Conservation (phyloP, 495 filamentous ascomycete species). For the Monascus purpureus region DNA sequence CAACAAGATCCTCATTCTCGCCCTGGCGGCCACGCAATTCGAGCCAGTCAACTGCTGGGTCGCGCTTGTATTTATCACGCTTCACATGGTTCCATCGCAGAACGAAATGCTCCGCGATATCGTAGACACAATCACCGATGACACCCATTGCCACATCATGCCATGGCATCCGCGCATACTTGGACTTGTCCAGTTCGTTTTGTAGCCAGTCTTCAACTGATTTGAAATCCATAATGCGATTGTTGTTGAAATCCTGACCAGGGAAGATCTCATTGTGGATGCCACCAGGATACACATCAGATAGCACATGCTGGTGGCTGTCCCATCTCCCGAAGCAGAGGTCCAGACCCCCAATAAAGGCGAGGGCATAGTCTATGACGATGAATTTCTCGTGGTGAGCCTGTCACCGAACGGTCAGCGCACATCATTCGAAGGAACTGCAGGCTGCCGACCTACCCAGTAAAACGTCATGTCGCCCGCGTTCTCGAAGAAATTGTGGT, state of each 20-base stretch:
- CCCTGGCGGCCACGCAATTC: constrained; percentile 49
- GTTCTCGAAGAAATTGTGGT: constrained; percentile 75
- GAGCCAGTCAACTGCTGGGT: constrained; percentile 56
- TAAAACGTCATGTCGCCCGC: constrained; percentile 81
- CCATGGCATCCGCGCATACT: constrained; percentile 81
- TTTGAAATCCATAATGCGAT: constrained; percentile 74
- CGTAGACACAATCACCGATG: constrained; percentile 63
- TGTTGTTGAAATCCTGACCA: constrained; percentile 77
- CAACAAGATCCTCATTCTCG: constrained; percentile 59
- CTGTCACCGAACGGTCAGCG: constrained; percentile 8
- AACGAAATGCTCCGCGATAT: constrained; percentile 78
- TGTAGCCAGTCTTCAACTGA: constrained; percentile 67
- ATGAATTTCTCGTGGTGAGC: constrained; percentile 83
- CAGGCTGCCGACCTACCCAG: constrained; percentile 33
- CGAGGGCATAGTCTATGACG: constrained; percentile 64
- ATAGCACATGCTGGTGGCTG: constrained; percentile 52
- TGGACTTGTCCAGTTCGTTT: constrained; percentile 65
- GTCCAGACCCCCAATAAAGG: constrained; percentile 76
- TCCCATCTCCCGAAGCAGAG: constrained; percentile 83
- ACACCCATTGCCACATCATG: constrained; percentile 73
- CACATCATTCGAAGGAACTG: background rate
- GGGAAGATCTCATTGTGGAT: constrained; percentile 65
- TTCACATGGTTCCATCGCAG: constrained; percentile 79
- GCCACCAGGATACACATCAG: constrained; percentile 64
- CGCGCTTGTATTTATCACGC: constrained; percentile 77